Base-by-base conservation (phyloP, 78 protist species). In the Tieghemostelium lacteum region DNA sequence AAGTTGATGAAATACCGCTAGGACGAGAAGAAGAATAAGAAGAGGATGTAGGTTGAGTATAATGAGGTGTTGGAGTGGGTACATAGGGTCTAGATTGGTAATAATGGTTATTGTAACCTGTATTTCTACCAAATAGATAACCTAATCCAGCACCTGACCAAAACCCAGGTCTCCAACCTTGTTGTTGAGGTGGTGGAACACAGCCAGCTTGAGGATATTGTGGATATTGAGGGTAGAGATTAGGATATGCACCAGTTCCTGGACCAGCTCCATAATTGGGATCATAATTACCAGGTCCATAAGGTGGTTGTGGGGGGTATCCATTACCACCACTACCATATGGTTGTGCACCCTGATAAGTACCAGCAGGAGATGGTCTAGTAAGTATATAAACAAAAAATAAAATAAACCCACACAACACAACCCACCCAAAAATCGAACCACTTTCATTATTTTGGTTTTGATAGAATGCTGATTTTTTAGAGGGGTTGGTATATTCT, bases 1-100 rank as follows among this genome's bases (percentile, higher is more conserved):
- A 77, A 52, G 45, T 29, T 34, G 87, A 77, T 31, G 87, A 65
- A 29, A 65, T 54, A 65, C 75, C 60, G 50, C 87, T 63, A 10
- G 66, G 37, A 19, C 83, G 37, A 73, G 33, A 31, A 33, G 31
- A 17, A 19, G 16, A 14, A 39, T 29, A 31, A 26, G 72, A 26
- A 28, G 31, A 22, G 50, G 71, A 52, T 2, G 40, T 7, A 28
- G 28, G 19, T 28, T 50, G 26, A 22, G 33, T 24, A 8, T 39
- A 67, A 8, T 73, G 61, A 24, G 75, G 49, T 45, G 52, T 45
- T 39, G 73, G 55, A 37, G 31, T 36, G 16, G 33, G 34, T 12
- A 37, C 33, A 66, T 66, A 36, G 31, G n/a, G 40, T 8, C 24
- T 49, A 49, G 39, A 49, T 29, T 33, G 37, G n/a, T 31, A 1